phyloP scores from a whole-genome alignment of 345 rosid species.

The Heritiera littoralis region DNA sequence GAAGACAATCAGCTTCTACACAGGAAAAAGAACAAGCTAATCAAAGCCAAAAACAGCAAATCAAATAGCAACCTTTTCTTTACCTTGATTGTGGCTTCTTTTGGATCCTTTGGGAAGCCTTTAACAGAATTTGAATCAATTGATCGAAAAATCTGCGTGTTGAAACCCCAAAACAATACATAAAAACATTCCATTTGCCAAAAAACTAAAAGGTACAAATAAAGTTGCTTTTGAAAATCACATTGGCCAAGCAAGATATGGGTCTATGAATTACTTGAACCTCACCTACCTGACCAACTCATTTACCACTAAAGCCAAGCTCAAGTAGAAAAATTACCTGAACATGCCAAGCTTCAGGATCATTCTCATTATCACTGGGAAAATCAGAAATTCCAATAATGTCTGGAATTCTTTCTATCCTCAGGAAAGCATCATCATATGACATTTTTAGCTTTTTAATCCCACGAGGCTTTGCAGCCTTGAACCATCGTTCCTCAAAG shows the following conservation, averaged over 20 bases:
- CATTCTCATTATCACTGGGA: constrained; percentile 42
- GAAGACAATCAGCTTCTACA: constrained; percentile 29
- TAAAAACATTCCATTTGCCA: background rate
- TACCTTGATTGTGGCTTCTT: constrained; percentile 71
- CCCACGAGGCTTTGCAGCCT: constrained; percentile 78
- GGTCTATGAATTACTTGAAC: constrained; percentile 9
- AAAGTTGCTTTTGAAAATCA: background rate
- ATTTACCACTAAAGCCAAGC: constrained; percentile 17
- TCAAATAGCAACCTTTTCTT: constrained; percentile 19
- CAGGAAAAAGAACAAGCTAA: background rate
- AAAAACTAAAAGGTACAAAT: background rate
- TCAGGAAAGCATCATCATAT: constrained; percentile 83
- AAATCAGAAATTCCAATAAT: constrained; percentile 65
- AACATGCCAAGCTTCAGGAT: constrained; percentile 88
- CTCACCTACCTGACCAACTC: background rate
- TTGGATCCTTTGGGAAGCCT: constrained; percentile 92
- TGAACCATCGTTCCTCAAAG: constrained; percentile 92
- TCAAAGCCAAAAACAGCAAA: background rate
- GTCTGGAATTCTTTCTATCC: constrained; percentile 76
- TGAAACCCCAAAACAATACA: constrained; percentile 21
- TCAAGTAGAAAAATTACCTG: constrained; percentile 55
- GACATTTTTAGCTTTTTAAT: constrained; percentile 67
- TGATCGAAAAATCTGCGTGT: constrained; percentile 79
- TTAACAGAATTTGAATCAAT: constrained; percentile 90
- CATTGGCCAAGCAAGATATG: background rate